Conservation (phyloP, 2,329 filamentous ascomycete genomes). For the Colletotrichum tofieldiae region DNA sequence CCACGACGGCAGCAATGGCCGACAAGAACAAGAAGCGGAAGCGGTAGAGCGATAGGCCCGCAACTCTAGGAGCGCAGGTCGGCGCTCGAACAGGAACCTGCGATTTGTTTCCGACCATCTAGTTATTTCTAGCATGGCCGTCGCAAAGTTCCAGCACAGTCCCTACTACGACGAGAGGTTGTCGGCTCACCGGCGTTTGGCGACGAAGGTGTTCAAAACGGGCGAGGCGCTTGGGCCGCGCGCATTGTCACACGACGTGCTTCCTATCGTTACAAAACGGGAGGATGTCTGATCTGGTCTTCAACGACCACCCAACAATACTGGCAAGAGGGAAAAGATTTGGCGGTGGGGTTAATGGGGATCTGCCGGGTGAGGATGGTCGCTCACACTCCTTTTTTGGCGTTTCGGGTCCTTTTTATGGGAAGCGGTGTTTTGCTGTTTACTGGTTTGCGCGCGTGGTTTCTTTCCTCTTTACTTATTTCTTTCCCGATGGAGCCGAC, state of each 20-base stretch:
- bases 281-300: slow-evolving; percentile 30
- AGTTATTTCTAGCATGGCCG: background rate
- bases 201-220: slow-evolving; percentile 1
- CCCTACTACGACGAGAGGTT: slow-evolving; percentile 21
- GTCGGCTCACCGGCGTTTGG: slow-evolving; percentile 22
- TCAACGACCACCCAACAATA: slow-evolving; percentile 27
- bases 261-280: slow-evolving; percentile 1
- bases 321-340: slow-evolving; percentile 29
- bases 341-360: slow-evolving; percentile 30
- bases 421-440: slow-evolving; percentile 41
- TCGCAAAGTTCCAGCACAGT: slow-evolving; percentile 19
- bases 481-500: slow-evolving; percentile 13
- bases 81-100: background rate
- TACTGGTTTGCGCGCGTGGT: slow-evolving; percentile 19
- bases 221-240: slow-evolving; percentile 9
- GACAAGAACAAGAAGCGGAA: slow-evolving; percentile 77
- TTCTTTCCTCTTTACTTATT: slow-evolving; percentile 16
- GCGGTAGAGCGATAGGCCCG: slow-evolving; percentile 57
- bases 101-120: background rate
- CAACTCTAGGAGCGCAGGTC: background rate
- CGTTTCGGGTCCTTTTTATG: slow-evolving; percentile 38
- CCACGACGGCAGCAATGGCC: slow-evolving; percentile 51
- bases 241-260: slow-evolving; percentile 3
- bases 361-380: slow-evolving; percentile 33
- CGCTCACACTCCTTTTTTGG: slow-evolving; percentile 43